phyloP scores from a whole-genome alignment of 1,284 basidiomycete species.

The Blastosporella zonata region DNA sequence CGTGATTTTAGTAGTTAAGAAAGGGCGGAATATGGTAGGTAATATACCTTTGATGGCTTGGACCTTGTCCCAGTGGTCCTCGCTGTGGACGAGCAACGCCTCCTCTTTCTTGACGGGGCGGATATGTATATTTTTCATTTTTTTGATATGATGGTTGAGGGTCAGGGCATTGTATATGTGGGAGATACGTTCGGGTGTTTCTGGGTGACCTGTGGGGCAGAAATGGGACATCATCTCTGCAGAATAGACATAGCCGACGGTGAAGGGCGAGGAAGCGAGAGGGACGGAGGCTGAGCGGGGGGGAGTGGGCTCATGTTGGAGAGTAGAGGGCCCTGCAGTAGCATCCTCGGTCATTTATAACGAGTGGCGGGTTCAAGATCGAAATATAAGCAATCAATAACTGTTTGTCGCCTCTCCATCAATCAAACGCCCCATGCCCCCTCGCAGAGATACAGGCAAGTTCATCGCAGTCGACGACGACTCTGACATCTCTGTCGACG shows the following conservation, averaged over 20 bases:
- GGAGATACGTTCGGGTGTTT: conserved; percentile 86
- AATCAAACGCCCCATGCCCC: conserved; percentile 27
- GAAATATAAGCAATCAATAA: conserved; percentile 1
- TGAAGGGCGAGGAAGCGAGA: conserved; percentile 31
- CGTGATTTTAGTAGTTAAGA: conserved; percentile 11
- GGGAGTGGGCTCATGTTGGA: neutral
- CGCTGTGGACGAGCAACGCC: conserved; percentile 84
- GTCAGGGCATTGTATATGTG: conserved; percentile 71
- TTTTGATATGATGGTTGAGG: conserved; percentile 55
- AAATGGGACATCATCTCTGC: conserved; percentile 86
- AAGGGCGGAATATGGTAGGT: conserved; percentile 9
- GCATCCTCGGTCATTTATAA: neutral
- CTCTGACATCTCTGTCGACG: conserved; percentile 45
- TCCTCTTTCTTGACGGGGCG: conserved; percentile 76
- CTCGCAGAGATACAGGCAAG: conserved; percentile 29
- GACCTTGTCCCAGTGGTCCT: conserved; percentile 90
- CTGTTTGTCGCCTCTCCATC: neutral
- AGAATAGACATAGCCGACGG: conserved; percentile 86
- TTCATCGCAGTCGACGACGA: conserved; percentile 52
- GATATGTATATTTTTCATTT: conserved; percentile 80
- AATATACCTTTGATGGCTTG: conserved; percentile 71
- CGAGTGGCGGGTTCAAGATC: neutral
- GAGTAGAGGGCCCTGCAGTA: conserved; percentile 8
- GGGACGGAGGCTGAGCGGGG: conserved; percentile 42
- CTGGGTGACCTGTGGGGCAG: conserved; percentile 73